Percentiles rank a stretch among this genome's conserved stretches.
Conservation (phyloP, 1,284 basidiomycete species). For the Fomitiporia mediterranea region DNA sequence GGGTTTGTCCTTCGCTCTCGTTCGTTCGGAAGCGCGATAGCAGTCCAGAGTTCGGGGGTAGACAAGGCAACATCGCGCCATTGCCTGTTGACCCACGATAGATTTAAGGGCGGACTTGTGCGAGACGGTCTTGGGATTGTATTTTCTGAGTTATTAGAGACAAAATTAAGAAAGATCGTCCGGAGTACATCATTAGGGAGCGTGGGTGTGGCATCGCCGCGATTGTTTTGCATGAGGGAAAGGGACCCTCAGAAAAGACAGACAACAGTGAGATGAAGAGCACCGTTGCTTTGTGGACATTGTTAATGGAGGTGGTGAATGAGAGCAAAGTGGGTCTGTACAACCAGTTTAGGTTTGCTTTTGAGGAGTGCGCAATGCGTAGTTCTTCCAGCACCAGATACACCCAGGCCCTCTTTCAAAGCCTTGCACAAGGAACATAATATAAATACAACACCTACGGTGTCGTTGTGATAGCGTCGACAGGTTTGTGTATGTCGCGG, state of each 20-base stretch:
- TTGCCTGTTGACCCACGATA: conserved; percentile 12
- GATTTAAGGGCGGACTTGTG: conserved; percentile 3
- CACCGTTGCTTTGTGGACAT: too few relatives aligned
- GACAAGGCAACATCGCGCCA: conserved; percentile 13
- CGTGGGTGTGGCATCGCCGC: neutral
- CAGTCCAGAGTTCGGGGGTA: conserved; percentile 10
- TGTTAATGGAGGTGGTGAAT: too few relatives aligned
- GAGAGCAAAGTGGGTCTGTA: too few relatives aligned
- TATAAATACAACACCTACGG: too few relatives aligned
- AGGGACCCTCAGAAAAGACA: neutral
- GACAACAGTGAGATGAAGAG: too few relatives aligned
- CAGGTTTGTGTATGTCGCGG: too few relatives aligned
- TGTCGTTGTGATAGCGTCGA: too few relatives aligned
- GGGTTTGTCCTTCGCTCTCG: neutral
- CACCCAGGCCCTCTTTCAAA: too few relatives aligned
- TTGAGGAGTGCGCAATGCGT: too few relatives aligned
- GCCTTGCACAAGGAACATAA: too few relatives aligned
- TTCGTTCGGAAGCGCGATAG: neutral
- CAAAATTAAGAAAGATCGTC: conserved; percentile 6
- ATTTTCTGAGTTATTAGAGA: neutral
- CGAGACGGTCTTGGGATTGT: neutral
- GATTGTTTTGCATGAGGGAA: neutral
- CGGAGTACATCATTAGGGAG: conserved; percentile 13
- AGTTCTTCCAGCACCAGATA: too few relatives aligned
- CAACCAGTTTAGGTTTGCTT: too few relatives aligned